These are phyloP conservation scores for Diplocarpon rosae DNA, from an alignment of 2,329 filamentous ascomycete genomes.

Conservation along the genomic window DNA sequence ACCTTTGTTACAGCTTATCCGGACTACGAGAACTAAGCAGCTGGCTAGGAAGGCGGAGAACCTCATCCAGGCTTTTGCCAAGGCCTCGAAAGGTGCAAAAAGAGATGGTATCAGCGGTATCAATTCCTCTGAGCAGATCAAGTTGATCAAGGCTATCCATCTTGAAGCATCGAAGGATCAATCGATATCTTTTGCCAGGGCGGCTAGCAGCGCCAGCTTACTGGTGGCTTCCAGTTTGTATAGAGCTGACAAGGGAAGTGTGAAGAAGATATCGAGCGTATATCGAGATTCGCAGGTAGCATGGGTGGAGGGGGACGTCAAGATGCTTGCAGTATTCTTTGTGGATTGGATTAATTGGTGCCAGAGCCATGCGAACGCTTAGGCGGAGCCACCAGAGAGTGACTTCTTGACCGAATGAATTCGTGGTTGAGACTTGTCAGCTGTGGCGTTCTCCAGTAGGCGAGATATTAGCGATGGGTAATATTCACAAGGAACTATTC, in stretches of 20 bases:
- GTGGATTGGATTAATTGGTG: constrained; percentile 68
- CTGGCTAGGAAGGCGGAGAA: constrained; percentile 61
- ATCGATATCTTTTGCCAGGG: constrained; percentile 61
- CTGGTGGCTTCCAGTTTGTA: constrained; percentile 54
- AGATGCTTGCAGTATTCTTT: constrained; percentile 56
- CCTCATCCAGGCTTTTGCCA: constrained; percentile 64
- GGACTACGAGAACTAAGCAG: constrained; percentile 66
- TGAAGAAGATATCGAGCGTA: constrained; percentile 47
- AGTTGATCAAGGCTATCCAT: constrained; percentile 56
- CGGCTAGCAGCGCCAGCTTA: constrained; percentile 63
- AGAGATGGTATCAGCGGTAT: constrained; percentile 32
- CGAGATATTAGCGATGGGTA: too few species aligned
- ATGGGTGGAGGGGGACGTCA: constrained; percentile 47
- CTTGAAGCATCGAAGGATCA: constrained; percentile 49
- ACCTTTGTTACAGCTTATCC: constrained; percentile 65
- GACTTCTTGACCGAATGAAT: too few species aligned
- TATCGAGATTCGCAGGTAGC: constrained; percentile 51
- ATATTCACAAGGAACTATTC: too few species aligned
- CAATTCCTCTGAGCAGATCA: constrained; percentile 32
- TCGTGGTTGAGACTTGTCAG: too few species aligned
- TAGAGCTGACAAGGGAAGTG: constrained; percentile 38
- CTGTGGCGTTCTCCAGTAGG: not conserved
- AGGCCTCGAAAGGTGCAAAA: constrained; percentile 47
- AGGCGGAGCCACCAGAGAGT: not conserved
- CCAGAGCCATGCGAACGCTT: constrained; percentile 33